Evolutionary conservation across 225 moss, liverwort and hornwort genomes (phyloP), one percentile per base, ranked within the genome.

Genomic region (Thuidium tamariscinum): DNA sequence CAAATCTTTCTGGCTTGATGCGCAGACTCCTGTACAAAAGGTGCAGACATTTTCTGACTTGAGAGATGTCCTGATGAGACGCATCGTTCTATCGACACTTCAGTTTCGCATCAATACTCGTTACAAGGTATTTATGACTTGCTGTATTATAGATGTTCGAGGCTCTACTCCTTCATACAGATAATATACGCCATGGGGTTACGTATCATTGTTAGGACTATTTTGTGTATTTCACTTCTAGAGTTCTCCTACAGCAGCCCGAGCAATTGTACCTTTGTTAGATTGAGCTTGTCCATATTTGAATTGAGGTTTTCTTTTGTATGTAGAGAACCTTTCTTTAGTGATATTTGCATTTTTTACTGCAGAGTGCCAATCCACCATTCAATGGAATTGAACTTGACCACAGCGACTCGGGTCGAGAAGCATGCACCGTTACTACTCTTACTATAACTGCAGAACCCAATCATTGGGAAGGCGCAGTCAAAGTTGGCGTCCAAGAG

Each of bases 401-500:
- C 86, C 99, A 99, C 82, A 99, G 99, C 86, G 99, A 99, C 89
- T 99, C 99, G 41, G 97, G 97, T 86, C 92, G 99, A 89, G 99
- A 99, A 94, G 99, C 96, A 29, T 99, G 99, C 89, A 96, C 99
- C 36, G 97, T 99, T 21, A 99, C 96, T 69, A 99, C 99, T 37
- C 95, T 99, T 37, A 99, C 96, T 41, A 91, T 99, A 63, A 99
- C 97, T 57, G 94, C 99, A 48, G 99, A 99, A 88, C 97, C 99
- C 89, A 97, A 93, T 77, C 97, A 97, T 90, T 99, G 99, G 99
- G 93, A 93, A 89, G 99, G 99, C 36, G 97, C 99, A 83, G 96
- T 97, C 48, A 97, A 94, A 96, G 99, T 99, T 89, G 99, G 97
- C 81, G 97, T 99, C 75, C 99, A 99, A 92, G 99, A 99, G 97